phyloP scores from a whole-genome alignment of 1,284 basidiomycete genomes.

The Ceratobasidium sp. region DNA sequence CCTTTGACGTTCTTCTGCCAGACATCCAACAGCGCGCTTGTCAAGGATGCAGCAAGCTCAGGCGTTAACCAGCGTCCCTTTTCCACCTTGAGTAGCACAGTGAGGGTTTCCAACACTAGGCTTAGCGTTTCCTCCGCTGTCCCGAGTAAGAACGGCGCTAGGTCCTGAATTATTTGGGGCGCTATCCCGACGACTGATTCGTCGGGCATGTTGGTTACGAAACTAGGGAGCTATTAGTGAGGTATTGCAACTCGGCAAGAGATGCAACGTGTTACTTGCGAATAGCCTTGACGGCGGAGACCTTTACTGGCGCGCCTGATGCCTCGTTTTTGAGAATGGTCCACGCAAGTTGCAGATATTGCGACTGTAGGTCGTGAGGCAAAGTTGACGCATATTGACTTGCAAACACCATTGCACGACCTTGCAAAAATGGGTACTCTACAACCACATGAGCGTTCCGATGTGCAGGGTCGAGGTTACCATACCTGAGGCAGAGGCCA shows the following conservation, averaged over 20 bases:
- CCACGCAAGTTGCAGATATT: slow-evolving; percentile 89
- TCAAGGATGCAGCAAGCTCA: slow-evolving; percentile 74
- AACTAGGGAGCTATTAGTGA: slow-evolving; percentile 61
- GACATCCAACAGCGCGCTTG: slow-evolving; percentile 76
- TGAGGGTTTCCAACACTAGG: slow-evolving; percentile 89
- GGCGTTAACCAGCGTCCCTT: slow-evolving; percentile 76
- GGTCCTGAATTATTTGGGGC: slow-evolving; percentile 80
- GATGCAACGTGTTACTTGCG: slow-evolving; percentile 74
- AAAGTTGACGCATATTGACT: slow-evolving; percentile 87
- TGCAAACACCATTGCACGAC: slow-evolving; percentile 94
- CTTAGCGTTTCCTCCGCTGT: slow-evolving; percentile 91
- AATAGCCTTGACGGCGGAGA: slow-evolving; percentile 93
- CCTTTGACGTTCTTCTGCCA: slow-evolving; percentile 90
- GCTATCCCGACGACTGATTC: slow-evolving; percentile 74
- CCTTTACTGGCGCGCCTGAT: slow-evolving; percentile 86
- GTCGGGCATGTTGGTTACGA: slow-evolving; percentile 73
- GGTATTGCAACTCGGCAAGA: not conserved
- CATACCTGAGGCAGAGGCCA: slow-evolving; percentile 75
- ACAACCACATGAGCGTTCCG: slow-evolving; percentile 20
- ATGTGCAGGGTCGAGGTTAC: slow-evolving; percentile 16
- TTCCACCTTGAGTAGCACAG: slow-evolving; percentile 81
- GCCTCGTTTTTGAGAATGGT: slow-evolving; percentile 82
- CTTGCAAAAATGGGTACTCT: slow-evolving; percentile 93
- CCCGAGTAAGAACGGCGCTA: slow-evolving; percentile 85
- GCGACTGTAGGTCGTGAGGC: slow-evolving; percentile 76